Evolutionary conservation across 345 rosid genomes (phyloP).

Genomic region (Euphorbia lathyris): DNA sequence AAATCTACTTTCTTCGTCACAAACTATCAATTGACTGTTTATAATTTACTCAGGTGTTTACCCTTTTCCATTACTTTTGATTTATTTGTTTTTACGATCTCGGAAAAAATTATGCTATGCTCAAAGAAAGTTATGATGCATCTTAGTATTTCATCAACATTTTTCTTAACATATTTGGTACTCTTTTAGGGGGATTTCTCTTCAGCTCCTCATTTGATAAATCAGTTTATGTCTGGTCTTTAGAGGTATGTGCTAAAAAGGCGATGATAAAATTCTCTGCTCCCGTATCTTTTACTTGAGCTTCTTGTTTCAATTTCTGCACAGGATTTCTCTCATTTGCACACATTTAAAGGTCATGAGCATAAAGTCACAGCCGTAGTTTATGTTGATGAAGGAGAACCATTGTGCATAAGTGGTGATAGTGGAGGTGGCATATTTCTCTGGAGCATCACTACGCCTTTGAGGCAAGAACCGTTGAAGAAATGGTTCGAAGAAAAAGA

Average conservation of each 20-base stretch:
- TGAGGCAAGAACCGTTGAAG: slow-evolving; percentile 58
- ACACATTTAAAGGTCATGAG: slow-evolving; percentile 80
- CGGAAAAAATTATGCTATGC: neutral
- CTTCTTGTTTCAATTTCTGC: slow-evolving; percentile 15
- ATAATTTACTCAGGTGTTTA: neutral
- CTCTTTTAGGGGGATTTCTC: slow-evolving; percentile 66
- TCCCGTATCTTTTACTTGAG: slow-evolving; percentile 5
- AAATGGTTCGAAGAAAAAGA: slow-evolving; percentile 88
- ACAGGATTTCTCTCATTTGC: slow-evolving; percentile 83
- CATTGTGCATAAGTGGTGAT: slow-evolving; percentile 76
- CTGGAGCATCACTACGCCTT: slow-evolving; percentile 58
- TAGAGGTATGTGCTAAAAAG: slow-evolving; percentile 52
- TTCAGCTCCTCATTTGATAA: slow-evolving; percentile 86
- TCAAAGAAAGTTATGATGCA: neutral
- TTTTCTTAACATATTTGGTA: slow-evolving; percentile 19
- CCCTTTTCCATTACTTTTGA: neutral
- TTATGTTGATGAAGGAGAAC: slow-evolving; percentile 56
- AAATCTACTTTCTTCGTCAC: slow-evolving; percentile 2
- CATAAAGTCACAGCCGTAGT: slow-evolving; percentile 77
- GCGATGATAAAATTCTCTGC: neutral
- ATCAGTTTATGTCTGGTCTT: slow-evolving; percentile 75
- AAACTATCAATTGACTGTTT: neutral
- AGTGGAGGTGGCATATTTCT: slow-evolving; percentile 84
- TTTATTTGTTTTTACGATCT: neutral
- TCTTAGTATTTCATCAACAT: slow-evolving; percentile 4